A percentile compares a stretch with the other conserved stretches of the same genome.
Conservation (phyloP, 805 yeast genomes). For the Saccharomycopsis sp. region DNA sequence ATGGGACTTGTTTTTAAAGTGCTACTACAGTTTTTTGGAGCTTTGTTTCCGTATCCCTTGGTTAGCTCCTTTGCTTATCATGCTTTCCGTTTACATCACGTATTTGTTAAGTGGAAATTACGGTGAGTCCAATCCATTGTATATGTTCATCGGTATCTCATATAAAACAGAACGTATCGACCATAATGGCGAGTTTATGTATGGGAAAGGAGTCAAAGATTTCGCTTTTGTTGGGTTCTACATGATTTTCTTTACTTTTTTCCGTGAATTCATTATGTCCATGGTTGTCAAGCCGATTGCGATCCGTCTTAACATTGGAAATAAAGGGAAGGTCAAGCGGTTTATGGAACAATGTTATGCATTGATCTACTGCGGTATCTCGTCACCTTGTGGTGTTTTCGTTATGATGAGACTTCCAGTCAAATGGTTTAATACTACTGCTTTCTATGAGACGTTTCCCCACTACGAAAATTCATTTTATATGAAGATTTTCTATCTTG, state of each 20-base stretch:
- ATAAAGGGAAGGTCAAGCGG: conserved; percentile 57
- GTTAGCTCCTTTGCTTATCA: conserved; percentile 55
- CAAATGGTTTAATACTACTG: conserved; percentile 84
- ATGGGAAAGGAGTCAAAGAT: conserved; percentile 86
- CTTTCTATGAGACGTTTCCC: conserved; percentile 77
- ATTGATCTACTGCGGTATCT: conserved; percentile 67
- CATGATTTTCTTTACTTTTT: conserved; percentile 82
- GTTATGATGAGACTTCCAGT: conserved; percentile 79
- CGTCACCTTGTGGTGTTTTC: conserved; percentile 84
- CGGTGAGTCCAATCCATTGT: conserved; percentile 53
- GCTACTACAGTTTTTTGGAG: conserved; percentile 16
- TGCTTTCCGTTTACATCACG: conserved; percentile 35
- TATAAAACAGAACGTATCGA: conserved; percentile 56
- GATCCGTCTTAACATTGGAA: conserved; percentile 39
- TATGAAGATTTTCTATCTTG: conserved; percentile 77
- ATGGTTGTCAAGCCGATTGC: conserved; percentile 72
- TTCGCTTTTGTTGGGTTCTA: conserved; percentile 70
- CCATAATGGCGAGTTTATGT: conserved; percentile 38
- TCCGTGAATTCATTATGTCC: conserved; percentile 89
- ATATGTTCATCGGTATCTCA: conserved; percentile 57
- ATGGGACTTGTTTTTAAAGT: conserved; percentile 13
- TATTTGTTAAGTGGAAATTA: conserved; percentile 53
- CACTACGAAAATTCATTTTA: conserved; percentile 64
- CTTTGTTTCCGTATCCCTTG: conserved; percentile 50
- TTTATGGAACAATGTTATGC: conserved; percentile 93